Percentiles rank a stretch among this genome's conserved stretches.
Evolutionary conservation across 176 grass and related monocot species (phyloP).

Genomic region (Oryza officinalis): DNA sequence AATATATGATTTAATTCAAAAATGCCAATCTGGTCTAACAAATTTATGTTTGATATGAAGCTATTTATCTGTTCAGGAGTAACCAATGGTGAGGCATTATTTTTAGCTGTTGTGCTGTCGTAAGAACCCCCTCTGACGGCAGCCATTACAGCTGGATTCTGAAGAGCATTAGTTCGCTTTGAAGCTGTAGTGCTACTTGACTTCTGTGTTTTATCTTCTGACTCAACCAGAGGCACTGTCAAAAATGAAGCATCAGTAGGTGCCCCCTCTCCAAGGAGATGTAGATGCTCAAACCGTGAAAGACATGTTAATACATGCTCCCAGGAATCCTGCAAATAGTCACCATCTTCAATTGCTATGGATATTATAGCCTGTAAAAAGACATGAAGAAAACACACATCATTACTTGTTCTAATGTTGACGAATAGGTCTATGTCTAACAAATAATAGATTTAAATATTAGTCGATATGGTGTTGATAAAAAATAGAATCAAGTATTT

Average conservation of each 20-base stretch:
- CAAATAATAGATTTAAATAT: neutral
- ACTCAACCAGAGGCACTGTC: slow-evolving; percentile 60
- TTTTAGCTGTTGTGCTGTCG: slow-evolving; percentile 74
- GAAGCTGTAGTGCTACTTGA: slow-evolving; percentile 41
- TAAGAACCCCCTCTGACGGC: slow-evolving; percentile 98
- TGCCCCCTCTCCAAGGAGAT: slow-evolving; percentile 89
- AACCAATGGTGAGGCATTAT: slow-evolving; percentile 63
- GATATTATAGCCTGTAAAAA: slow-evolving; percentile 88
- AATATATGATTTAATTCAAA: slow-evolving; percentile 99
- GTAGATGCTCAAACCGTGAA: slow-evolving; percentile 96
- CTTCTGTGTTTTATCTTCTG: slow-evolving; percentile 57
- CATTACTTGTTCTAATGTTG: neutral
- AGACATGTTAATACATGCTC: slow-evolving; percentile 97
- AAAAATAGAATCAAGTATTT: slow-evolving; percentile 19
- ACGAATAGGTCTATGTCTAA: neutral
- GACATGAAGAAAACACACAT: slow-evolving; percentile 5
- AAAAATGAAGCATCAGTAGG: slow-evolving; percentile 97
- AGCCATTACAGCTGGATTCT: slow-evolving; percentile 93
- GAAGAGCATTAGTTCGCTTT: slow-evolving; percentile 77
- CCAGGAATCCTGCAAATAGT: slow-evolving; percentile 97
- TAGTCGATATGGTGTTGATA: neutral
- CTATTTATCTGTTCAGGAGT: slow-evolving; percentile 92
- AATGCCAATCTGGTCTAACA: slow-evolving; percentile 96
- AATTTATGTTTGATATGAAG: slow-evolving; percentile 94
- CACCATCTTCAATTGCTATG: slow-evolving; percentile 94